These are phyloP conservation scores for Aspergillus melleus DNA, from an alignment of 2,329 filamentous ascomycete genomes.

Conservation along the genomic window DNA sequence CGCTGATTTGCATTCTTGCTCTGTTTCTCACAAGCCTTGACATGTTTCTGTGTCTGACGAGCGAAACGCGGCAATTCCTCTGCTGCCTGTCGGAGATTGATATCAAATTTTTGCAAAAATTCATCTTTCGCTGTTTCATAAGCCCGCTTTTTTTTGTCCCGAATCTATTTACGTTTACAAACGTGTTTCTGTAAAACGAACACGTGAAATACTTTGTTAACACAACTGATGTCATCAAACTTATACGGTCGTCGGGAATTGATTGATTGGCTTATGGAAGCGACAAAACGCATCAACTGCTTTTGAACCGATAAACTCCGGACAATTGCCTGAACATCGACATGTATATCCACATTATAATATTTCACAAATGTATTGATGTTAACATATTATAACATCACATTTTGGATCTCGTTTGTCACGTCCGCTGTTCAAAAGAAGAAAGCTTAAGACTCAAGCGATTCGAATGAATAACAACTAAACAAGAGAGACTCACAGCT, in stretches of 20 bases:
- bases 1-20: slow-evolving; percentile 13
- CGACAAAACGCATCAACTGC: slow-evolving; percentile 25
- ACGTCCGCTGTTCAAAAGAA: slow-evolving; percentile 15
- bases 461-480: neutral
- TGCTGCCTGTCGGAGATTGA: slow-evolving; percentile 4
- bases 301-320: slow-evolving; percentile 22
- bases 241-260: slow-evolving; percentile 24
- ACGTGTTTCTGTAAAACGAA: slow-evolving; percentile 19
- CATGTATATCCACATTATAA: slow-evolving; percentile 28
- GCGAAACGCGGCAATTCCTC: slow-evolving; percentile 1
- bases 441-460: neutral
- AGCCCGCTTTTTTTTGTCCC: slow-evolving; percentile 18
- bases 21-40: slow-evolving; percentile 16
- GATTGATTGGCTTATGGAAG: slow-evolving; percentile 28
- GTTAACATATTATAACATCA: slow-evolving; percentile 25
- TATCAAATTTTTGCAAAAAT: slow-evolving; percentile 13
- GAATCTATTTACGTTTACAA: slow-evolving; percentile 15
- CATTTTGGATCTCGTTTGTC: slow-evolving; percentile 19
- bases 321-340: slow-evolving; percentile 28
- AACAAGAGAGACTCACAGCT: slow-evolving; percentile 27
- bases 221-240: slow-evolving; percentile 25
- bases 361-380: slow-evolving; percentile 30
- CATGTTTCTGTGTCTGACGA: neutral
- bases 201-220: slow-evolving; percentile 25
- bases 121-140: slow-evolving; percentile 16